Base-by-base conservation (phyloP, 2,329 filamentous ascomycete genomes). In the Fulvia fulva region DNA sequence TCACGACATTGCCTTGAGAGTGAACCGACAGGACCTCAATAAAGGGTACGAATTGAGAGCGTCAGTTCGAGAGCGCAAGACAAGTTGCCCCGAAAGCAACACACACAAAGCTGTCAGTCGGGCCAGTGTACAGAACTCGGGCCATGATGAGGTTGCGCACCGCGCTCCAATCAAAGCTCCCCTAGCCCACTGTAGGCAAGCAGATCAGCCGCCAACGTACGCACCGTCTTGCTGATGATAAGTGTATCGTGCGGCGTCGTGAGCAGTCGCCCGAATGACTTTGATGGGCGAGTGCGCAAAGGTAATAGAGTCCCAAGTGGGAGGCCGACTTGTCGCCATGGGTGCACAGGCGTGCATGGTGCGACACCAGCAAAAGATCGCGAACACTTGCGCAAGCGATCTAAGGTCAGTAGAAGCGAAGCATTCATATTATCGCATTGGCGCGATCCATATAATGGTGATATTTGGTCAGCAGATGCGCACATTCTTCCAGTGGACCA, bases 11-110 rank as follows among this genome's bases (percentile, higher is more conserved):
- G 25, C 41, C 30, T 21, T 30, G 49, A 47, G 41, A 41, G 46
- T n/a, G 28, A 11, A 25, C 8, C 19, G 11, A 51, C 34, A 53
- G 37, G 44, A 55, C 47, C 56, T 55, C 56, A 54, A 60, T 57
- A 51, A 56, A 60, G 60, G 54, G 60, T 60, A 61, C 56, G 51
- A 53, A 53, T 49, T 50, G 55, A 51, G 52, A 59, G 58, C 60
- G 57, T 58, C 60, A 54, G 51, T 43, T 34, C 49, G 34, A 41
- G 55, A 57, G 55, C 55, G 55, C 34, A 57, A 57, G 55, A 47
- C 55, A 57, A 52, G 28, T 7, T 49, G 23, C 23, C n/a, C n/a
- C n/a, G n/a, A 19, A 9, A 25, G 25, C 21, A 28, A 22, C 25
- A 52, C n/a, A n/a, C n/a, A n/a, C n/a, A n/a, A n/a, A n/a, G n/a